Evolutionary conservation across 805 yeast species (phyloP), one percentile per base, ranked within the genome.

Genomic region (Diddensiella caesifluorescens): DNA sequence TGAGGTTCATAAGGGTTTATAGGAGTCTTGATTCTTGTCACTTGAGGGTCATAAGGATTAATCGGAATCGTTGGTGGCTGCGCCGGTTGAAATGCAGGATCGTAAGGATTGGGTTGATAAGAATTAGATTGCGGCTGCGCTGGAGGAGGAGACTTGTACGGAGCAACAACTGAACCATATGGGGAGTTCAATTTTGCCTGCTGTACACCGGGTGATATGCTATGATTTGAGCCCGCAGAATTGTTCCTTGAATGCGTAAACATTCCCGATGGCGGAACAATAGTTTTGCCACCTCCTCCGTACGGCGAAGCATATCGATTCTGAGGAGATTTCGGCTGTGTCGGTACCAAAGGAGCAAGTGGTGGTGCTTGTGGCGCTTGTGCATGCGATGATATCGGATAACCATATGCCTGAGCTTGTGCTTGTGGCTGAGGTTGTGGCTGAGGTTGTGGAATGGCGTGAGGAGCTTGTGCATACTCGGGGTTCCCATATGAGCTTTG

Each of bases 31-130:
- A 16, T 5, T 4, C 18, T 39, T 7, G 19, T 12, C 6, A 26
- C 9, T 15, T 26, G 39, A n/a, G 41, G 32, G 30, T 40, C 41
- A 18, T 45, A 37, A 3, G 47, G 38, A 22, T 28, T 41, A 12
- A 41, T 34, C 22, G 41, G 27, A 12, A 41, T 34, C 22, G 41
- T 22, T 7, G 25, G 3, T 5, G 36, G 38, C 23, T 12, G 23
- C 4, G 15, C 34, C 7, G 35, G 28, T 13, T 35, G 13, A 20
- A 12, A 23, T 19, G 30, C 30, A 15, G 46, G 46, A 35, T 40
- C 46, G 30, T 42, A 42, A 16, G 29, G 46, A 16, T 42, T 42
- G 21, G n/a, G 20, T 20, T 23, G 21, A 19, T 41, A 22, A 5
- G 5, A 32, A 18, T 35, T 35, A 6, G 28, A 35, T 21, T 13